phyloP scores from a whole-genome alignment of 1,284 basidiomycete genomes.

The Abortiporus biennis region DNA sequence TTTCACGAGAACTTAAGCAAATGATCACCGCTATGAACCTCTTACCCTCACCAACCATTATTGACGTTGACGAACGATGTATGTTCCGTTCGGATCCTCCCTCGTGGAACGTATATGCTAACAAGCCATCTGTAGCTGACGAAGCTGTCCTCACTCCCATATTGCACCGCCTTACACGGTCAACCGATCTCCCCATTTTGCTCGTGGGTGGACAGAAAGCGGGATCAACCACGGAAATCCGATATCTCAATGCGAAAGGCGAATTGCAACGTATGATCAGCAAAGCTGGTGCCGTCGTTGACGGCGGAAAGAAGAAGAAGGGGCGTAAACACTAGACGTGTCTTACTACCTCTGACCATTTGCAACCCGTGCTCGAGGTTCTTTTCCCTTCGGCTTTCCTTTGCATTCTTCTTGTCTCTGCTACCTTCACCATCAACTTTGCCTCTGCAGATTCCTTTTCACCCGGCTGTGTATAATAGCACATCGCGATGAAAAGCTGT shows the following conservation, averaged over 20 bases:
- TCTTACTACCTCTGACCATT: neutral
- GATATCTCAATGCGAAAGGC: slow-evolving; percentile 40
- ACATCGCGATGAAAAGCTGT: too few species aligned
- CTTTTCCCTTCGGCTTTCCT: too few species aligned
- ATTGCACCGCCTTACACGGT: slow-evolving; percentile 48
- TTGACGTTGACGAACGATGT: slow-evolving; percentile 72
- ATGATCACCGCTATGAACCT: slow-evolving; percentile 57
- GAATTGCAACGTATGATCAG: slow-evolving; percentile 47
- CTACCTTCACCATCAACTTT: neutral
- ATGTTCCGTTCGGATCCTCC: slow-evolving; percentile 19
- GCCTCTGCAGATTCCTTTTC: neutral
- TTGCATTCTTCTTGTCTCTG: neutral
- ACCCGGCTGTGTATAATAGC: neutral
- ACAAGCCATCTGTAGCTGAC: slow-evolving; percentile 42
- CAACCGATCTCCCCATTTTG: slow-evolving; percentile 60
- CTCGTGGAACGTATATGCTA: neutral
- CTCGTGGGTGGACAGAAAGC: slow-evolving; percentile 60
- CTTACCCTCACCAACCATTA: slow-evolving; percentile 59
- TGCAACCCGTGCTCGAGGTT: too few species aligned
- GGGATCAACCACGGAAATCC: slow-evolving; percentile 52
- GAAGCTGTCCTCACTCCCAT: slow-evolving; percentile 38
- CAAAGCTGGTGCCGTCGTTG: slow-evolving; percentile 53
- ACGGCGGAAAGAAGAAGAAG: slow-evolving; percentile 52
- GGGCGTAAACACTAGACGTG: slow-evolving; percentile 22
- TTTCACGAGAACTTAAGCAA: slow-evolving; percentile 62